phyloP scores from a whole-genome alignment of 176 grass and related monocot genomes.

The Oryza nivara region DNA sequence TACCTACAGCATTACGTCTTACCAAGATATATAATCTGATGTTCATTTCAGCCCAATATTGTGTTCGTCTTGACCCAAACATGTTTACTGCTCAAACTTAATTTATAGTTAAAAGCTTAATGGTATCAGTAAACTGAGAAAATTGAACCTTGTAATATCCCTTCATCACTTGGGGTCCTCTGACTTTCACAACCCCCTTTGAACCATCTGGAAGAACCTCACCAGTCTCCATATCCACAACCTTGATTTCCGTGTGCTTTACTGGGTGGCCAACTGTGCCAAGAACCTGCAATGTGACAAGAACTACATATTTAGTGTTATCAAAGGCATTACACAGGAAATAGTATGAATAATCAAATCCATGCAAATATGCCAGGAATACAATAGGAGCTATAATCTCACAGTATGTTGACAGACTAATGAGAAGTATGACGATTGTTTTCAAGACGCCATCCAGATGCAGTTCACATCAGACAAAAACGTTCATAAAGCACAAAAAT shows the following conservation, averaged over 20 bases:
- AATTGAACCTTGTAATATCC: conserved; percentile 93
- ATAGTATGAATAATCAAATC: neutral
- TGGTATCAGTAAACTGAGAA: conserved; percentile 26
- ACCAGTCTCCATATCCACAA: conserved; percentile 69
- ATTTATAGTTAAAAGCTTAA: conserved; percentile 14
- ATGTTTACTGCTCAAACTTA: conserved; percentile 12
- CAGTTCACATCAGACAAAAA: neutral
- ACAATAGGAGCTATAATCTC: conserved; percentile 6
- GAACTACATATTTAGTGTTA: conserved; percentile 35
- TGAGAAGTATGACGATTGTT: neutral
- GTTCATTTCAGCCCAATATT: conserved; percentile 3
- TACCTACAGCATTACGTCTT: neutral
- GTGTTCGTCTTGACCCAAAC: neutral
- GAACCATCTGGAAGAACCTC: conserved; percentile 79
- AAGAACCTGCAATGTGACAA: conserved; percentile 72
- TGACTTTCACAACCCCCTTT: conserved; percentile 90
- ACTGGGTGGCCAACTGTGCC: conserved; percentile 82
- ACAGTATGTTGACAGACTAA: neutral
- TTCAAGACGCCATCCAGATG: neutral
- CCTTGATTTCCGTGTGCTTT: conserved; percentile 82
- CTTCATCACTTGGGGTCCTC: conserved; percentile 90
- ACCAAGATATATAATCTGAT: conserved; percentile 12
- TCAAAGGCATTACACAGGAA: conserved; percentile 13
- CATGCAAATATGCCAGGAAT: neutral
- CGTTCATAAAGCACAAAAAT: neutral